Conservation (phyloP, 345 rosid species). For the Murraya koenigii region DNA sequence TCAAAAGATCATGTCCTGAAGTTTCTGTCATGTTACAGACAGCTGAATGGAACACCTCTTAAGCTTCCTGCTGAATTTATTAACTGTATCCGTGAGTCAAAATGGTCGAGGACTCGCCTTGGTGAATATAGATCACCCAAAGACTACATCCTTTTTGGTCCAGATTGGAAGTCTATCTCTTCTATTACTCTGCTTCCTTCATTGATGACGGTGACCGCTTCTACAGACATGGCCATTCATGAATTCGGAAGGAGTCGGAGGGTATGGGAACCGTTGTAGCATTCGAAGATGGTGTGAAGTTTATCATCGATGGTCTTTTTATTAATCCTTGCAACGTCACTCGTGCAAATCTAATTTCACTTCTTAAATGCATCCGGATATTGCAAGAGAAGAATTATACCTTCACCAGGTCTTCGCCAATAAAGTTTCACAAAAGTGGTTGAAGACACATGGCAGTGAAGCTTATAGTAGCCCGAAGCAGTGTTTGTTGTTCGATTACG, state of each 20-base stretch:
- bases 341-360: conserved; percentile 33
- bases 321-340: conserved; percentile 29
- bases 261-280: conserved; percentile 40
- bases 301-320: conserved; percentile 38
- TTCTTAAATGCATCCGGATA: conserved; percentile 44
- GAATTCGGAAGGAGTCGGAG: conserved; percentile 46
- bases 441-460: conserved; percentile 49
- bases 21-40: conserved; percentile 46
- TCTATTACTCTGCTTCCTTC: conserved; percentile 51
- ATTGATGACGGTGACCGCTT: conserved; percentile 45
- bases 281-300: conserved; percentile 42
- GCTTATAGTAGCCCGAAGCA: conserved; percentile 50
- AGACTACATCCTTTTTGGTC: conserved; percentile 51
- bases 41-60: conserved; percentile 14
- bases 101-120: conserved; percentile 60
- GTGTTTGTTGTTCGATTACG: conserved; percentile 42
- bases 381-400: conserved; percentile 15
- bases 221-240: conserved; percentile 46
- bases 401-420: conserved; percentile 25
- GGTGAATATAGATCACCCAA: conserved; percentile 40
- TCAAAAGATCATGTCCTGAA: conserved; percentile 32
- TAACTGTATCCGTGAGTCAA: conserved; percentile 31
- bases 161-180: conserved; percentile 53
- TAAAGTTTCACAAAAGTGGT: conserved; percentile 44
- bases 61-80: conserved; percentile 34